Conservation (phyloP, 2,329 filamentous ascomycete species). For the Mollisiaceae sp. region DNA sequence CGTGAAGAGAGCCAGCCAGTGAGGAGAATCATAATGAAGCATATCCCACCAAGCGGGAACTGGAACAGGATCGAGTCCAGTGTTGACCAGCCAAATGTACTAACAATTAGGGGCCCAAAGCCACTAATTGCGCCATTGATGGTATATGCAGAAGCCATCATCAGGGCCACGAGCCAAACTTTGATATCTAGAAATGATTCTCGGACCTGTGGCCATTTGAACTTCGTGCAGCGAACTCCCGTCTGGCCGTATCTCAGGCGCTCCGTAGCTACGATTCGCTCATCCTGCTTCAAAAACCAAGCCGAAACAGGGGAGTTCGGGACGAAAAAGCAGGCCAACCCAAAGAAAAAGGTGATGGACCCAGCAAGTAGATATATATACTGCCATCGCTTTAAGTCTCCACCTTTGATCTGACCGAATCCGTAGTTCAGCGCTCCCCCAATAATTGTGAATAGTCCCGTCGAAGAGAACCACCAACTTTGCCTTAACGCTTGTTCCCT, state of each 20-base stretch:
- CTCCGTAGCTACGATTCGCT: conserved; percentile 69
- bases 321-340: conserved; percentile 66
- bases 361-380: conserved; percentile 74
- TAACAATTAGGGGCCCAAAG: conserved; percentile 74
- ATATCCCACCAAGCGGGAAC: conserved; percentile 74
- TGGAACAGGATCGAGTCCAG: conserved; percentile 74
- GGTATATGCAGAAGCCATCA: conserved; percentile 74
- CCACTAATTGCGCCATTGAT: conserved; percentile 74
- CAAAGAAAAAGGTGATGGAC: conserved; percentile 66
- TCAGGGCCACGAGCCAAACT: conserved; percentile 66
- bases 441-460: conserved; percentile 61
- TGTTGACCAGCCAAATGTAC: conserved; percentile 69
- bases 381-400: conserved; percentile 65
- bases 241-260: conserved; percentile 66
- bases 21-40: conserved; percentile 67
- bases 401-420: conserved; percentile 65
- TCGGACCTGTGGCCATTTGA: conserved; percentile 63
- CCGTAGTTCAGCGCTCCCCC: conserved; percentile 70
- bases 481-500: conserved; percentile 67
- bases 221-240: conserved; percentile 63
- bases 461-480: conserved; percentile 69
- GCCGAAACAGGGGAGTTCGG: conserved; percentile 70
- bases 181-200: conserved; percentile 66
- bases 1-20: conserved; percentile 68
- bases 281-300: conserved; percentile 69